These are phyloP conservation scores for Penicillium coprophilum DNA, from an alignment of 495 filamentous ascomycete genomes.

Conservation along the genomic window DNA sequence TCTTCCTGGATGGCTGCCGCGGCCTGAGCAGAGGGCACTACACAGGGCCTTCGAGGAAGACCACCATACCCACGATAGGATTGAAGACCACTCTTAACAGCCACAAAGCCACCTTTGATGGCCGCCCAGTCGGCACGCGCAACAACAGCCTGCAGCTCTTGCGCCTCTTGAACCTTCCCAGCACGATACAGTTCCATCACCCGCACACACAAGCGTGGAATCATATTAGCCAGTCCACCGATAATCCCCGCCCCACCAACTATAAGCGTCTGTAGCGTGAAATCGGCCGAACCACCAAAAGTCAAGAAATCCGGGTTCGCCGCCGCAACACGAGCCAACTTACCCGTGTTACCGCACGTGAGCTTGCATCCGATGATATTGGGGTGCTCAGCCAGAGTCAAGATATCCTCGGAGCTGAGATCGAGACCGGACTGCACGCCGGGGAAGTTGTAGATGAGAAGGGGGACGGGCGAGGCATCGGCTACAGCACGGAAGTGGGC, in stretches of 20 bases:
- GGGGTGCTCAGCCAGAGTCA: conserved; percentile 69
- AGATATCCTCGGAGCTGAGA: conserved; percentile 77
- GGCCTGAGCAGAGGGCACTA: conserved; percentile 61
- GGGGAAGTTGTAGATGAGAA: conserved; percentile 94
- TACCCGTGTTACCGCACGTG: conserved; percentile 93
- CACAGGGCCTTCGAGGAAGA: conserved; percentile 72
- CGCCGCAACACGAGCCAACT: conserved; percentile 75
- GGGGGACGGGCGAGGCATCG: conserved; percentile 76
- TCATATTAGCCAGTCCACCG: conserved; percentile 79
- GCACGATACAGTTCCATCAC: conserved; percentile 68
- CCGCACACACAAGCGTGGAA: conserved; percentile 72
- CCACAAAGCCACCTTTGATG: conserved; percentile 83
- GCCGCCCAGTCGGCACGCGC: conserved; percentile 84
- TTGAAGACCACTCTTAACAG: conserved; percentile 77
- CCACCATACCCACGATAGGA: conserved; percentile 77
- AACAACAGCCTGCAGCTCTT: conserved; percentile 74
- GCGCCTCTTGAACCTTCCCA: conserved; percentile 71
- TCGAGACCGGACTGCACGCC: conserved; percentile 79
- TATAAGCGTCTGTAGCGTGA: conserved; percentile 78
- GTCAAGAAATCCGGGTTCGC: conserved; percentile 68
- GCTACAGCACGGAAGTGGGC: conserved; percentile 79
- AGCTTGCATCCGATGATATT: conserved; percentile 92
- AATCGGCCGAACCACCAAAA: conserved; percentile 87
- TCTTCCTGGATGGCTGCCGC: conserved; percentile 62
- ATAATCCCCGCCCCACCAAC: conserved; percentile 87